These are phyloP conservation scores for Tulasnella sp. DNA, from an alignment of 768 basidiomycete genomes.

Conservation along the genomic window DNA sequence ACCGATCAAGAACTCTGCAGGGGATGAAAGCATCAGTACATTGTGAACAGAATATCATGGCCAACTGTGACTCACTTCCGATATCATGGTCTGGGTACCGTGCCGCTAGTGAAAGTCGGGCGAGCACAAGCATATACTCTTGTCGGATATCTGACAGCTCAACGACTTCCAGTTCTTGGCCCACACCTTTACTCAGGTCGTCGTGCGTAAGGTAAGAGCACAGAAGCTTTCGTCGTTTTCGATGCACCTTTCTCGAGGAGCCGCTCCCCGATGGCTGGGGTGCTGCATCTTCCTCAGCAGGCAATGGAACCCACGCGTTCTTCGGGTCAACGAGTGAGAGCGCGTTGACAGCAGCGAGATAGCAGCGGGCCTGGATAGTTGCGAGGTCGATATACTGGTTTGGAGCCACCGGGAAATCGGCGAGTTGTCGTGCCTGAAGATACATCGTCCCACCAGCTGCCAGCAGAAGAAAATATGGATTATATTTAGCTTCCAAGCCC, in stretches of 20 bases:
- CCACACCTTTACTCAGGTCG: conserved; percentile 50
- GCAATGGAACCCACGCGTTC: conserved; percentile 75
- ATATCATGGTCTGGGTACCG: conserved; percentile 46
- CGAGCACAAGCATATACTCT: conserved; percentile 64
- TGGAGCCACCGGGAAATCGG: conserved; percentile 31
- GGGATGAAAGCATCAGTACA: not conserved
- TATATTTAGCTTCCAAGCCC: not conserved
- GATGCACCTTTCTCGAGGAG: not conserved
- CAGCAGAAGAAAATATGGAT: conserved; percentile 14
- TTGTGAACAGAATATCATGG: not conserved
- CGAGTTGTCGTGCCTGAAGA: conserved; percentile 73
- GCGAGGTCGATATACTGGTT: conserved; percentile 43
- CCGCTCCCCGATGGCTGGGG: not conserved
- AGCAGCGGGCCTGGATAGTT: conserved; percentile 53
- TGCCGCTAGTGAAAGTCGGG: conserved; percentile 63
- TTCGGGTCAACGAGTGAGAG: conserved; percentile 70
- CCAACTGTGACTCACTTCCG: conserved; percentile 42
- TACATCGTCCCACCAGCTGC: conserved; percentile 89
- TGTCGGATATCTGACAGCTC: conserved; percentile 68
- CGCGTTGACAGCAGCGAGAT: conserved; percentile 80
- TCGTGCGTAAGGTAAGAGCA: conserved; percentile 63
- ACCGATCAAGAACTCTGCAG: conserved; percentile 21
- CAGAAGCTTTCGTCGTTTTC: conserved; percentile 33
- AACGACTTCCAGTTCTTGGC: conserved; percentile 61
- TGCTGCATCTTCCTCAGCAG: conserved; percentile 33